Base-by-base conservation (phyloP, 768 basidiomycete genomes). In the Phlegmacium glaucopus region DNA sequence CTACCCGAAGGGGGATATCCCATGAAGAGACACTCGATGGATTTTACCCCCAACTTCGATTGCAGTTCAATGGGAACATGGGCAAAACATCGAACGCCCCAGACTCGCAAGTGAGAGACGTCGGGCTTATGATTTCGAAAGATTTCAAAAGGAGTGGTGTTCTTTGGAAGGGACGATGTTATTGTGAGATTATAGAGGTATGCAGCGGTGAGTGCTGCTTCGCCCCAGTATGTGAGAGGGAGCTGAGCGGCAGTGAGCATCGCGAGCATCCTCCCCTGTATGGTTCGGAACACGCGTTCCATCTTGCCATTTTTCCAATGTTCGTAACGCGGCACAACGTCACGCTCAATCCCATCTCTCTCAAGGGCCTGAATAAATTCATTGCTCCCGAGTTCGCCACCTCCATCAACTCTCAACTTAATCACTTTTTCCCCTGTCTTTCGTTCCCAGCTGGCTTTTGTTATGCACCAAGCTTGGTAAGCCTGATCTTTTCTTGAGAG, bases 281-380 rank as follows among this genome's bases (percentile, higher is more conserved):
- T 4, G 25, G 47, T 54, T 6, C 53, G 50, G 15, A 54, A 11
- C 12, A 47, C 11, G 3, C 15, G 32, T 29, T 56, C 55, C 6
- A 42, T 39, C 35, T 51, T 47, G 1, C 56, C 53, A 16, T 57
- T 57, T 37, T 52, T 49, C 50, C 39, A 48, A 26, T 57, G 53
- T 18, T 51, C 50, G 18, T 54, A 54, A 0, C n/a, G 29, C 3
- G 53, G 42, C 4, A 38, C 36, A 3, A 47, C 43, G 4, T 54
- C 48, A 5, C 13, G 11, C 13, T 47, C 42, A 0, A 57, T 52
- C 4, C 56, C 53, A 12, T 48, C 9, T 1, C 4, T 30, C 13
- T 27, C 22, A 5, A 55, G 22, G 3, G 25, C 15, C 1, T 35
- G 2, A 1, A 45, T 25, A 37, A 55, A 52, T 4, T 46, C 35